Conservation (phyloP, 2,329 filamentous ascomycete genomes). For the Pseudogymnoascus sp. region DNA sequence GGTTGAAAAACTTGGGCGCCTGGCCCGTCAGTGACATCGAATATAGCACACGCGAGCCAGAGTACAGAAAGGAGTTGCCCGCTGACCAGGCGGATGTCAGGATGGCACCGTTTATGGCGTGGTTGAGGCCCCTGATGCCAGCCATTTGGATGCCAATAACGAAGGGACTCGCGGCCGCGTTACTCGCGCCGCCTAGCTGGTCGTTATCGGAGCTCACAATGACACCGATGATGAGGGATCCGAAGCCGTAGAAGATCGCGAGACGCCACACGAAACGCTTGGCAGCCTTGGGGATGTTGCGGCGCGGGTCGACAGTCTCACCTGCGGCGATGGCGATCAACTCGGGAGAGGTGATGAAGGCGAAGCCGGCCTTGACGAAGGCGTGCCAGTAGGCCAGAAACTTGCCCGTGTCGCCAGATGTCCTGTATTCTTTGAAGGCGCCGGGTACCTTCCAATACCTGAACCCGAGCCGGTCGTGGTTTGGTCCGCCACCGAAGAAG, state of each 20-base stretch:
- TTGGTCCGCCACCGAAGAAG: slow-evolving; percentile 47
- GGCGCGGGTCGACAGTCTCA: slow-evolving; percentile 55
- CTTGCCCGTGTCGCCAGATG: slow-evolving; percentile 37
- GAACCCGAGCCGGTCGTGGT: slow-evolving; percentile 42
- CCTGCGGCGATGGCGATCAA: slow-evolving; percentile 53
- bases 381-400: slow-evolving; percentile 51
- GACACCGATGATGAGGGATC: slow-evolving; percentile 50
- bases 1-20: slow-evolving; percentile 51
- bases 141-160: slow-evolving; percentile 56
- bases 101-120: slow-evolving; percentile 61
- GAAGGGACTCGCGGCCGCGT: slow-evolving; percentile 39
- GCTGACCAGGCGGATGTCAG: slow-evolving; percentile 58
- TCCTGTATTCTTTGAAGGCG: slow-evolving; percentile 32
- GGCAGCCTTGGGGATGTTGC: slow-evolving; percentile 58
- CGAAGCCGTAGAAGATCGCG: slow-evolving; percentile 52
- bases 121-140: slow-evolving; percentile 54
- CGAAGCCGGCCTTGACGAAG: slow-evolving; percentile 39
- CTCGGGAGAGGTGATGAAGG: slow-evolving; percentile 53
- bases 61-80: slow-evolving; percentile 54
- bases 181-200: slow-evolving; percentile 42
- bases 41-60: slow-evolving; percentile 60
- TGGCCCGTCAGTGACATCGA: slow-evolving; percentile 58
- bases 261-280: slow-evolving; percentile 52
- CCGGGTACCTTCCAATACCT: slow-evolving; percentile 38
- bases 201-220: slow-evolving; percentile 56